Percentiles rank a stretch among this genome's conserved stretches.
Conservation (phyloP, 2,329 filamentous ascomycete species). For the Neonectria neomacrospora region DNA sequence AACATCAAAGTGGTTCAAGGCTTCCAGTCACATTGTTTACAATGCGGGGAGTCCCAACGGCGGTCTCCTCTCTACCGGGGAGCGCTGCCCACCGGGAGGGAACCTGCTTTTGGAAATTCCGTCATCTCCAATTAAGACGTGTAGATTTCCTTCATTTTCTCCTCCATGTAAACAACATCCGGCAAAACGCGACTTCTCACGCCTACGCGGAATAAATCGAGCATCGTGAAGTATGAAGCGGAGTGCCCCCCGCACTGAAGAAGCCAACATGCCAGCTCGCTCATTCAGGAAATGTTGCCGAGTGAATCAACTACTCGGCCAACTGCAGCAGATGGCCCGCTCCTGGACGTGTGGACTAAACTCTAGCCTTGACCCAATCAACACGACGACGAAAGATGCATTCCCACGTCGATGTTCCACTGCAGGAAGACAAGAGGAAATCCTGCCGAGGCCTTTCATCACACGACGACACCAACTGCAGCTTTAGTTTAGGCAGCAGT, state of each 20-base stretch:
- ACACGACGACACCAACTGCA: not conserved
- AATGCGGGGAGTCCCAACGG: no score
- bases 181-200: no score
- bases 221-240: no score
- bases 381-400: not conserved
- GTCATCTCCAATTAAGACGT: no score
- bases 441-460: conserved; percentile 17
- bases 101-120: no score
- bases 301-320: not conserved
- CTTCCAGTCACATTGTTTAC: no score
- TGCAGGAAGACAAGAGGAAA: conserved; percentile 2
- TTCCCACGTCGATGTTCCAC: not conserved
- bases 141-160: no score
- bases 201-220: no score
- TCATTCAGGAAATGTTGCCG: conserved; percentile 1
- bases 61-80: no score
- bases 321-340: not conserved
- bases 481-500: conserved; percentile 8
- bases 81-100: no score
- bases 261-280: not conserved
- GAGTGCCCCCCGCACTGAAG: not conserved
- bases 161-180: no score
- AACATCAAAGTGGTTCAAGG: no score
- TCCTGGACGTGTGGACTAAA: not conserved
- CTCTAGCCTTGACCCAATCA: not conserved